Evolutionary conservation across 192 early-diverging fungal species (phyloP).

Genomic region (Coemansia guatemalensis): DNA sequence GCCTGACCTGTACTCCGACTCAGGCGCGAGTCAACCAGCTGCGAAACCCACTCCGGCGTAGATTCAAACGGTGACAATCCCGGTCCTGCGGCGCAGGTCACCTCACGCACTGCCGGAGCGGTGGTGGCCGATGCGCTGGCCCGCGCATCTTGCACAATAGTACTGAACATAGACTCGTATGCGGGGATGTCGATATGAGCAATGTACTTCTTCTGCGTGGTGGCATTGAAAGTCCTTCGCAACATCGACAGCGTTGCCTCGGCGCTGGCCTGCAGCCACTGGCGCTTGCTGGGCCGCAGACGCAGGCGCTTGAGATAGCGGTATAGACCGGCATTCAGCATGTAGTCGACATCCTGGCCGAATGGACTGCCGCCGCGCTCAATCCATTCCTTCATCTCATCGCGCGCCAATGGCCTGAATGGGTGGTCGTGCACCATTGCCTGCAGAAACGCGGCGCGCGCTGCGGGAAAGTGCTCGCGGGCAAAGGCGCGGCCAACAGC

Average conservation of each 20-base stretch:
- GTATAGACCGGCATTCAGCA: slow-evolving; percentile 40
- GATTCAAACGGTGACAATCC: slow-evolving; percentile 31
- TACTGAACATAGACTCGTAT: slow-evolving; percentile 18
- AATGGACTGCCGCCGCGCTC: slow-evolving; percentile 27
- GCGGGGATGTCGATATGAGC: slow-evolving; percentile 30
- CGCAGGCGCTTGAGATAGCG: slow-evolving; percentile 28
- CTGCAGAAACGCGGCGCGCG: slow-evolving; percentile 21
- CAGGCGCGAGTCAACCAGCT: slow-evolving; percentile 9
- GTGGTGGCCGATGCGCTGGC: slow-evolving; percentile 1
- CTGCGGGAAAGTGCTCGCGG: slow-evolving; percentile 26
- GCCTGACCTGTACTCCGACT: background rate
- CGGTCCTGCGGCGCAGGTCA: background rate
- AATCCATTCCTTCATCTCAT: slow-evolving; percentile 42
- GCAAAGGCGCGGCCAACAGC: slow-evolving; percentile 42
- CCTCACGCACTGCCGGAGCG: background rate
- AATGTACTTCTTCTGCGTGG: slow-evolving; percentile 17
- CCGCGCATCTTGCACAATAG: slow-evolving; percentile 18
- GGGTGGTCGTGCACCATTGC: slow-evolving; percentile 53
- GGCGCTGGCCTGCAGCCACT: slow-evolving; percentile 48
- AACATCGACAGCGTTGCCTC: slow-evolving; percentile 48
- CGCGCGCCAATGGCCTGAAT: slow-evolving; percentile 42
- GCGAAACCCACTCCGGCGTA: slow-evolving; percentile 16
- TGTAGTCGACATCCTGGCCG: slow-evolving; percentile 38
- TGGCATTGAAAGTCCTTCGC: slow-evolving; percentile 30
- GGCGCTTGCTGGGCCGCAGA: slow-evolving; percentile 32